Evolutionary conservation across 768 basidiomycete genomes (phyloP).

Genomic region (Lactifluus rugatus): DNA sequence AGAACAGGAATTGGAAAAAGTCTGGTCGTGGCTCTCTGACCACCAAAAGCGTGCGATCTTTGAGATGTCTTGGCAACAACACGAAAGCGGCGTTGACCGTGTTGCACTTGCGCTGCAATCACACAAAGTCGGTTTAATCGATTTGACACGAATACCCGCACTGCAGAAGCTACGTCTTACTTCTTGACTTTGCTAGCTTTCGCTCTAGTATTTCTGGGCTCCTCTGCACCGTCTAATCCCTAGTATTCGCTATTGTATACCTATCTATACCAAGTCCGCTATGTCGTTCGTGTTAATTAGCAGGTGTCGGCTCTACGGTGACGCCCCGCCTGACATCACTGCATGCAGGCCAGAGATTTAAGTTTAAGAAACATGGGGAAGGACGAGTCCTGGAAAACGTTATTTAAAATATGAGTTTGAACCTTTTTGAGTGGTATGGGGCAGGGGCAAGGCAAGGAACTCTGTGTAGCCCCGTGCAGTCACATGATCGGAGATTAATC

Average conservation of each 20-base stretch:
- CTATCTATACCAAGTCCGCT: background rate
- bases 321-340: background rate
- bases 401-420: background rate
- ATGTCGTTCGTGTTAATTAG: background rate
- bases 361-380: background rate
- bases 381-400: background rate
- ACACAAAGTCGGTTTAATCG: conserved; percentile 56
- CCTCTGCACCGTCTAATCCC: background rate
- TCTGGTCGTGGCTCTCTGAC: conserved; percentile 19
- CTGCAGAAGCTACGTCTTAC: conserved; percentile 8
- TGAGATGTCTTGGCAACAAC: conserved; percentile 21
- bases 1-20: conserved; percentile 11
- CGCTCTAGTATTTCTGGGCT: background rate
- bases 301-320: background rate
- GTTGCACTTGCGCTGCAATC: conserved; percentile 64
- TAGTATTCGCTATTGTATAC: background rate
- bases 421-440: background rate
- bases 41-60: conserved; percentile 17
- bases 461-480: too few species aligned
- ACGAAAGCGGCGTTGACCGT: conserved; percentile 36
- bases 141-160: conserved; percentile 41
- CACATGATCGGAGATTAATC: too few species aligned
- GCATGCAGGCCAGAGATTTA: background rate
- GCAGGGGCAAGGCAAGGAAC: too few species aligned
- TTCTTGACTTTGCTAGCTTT: background rate